Base-by-base conservation (phyloP, 768 basidiomycete species). In the Suillus subaureus region DNA sequence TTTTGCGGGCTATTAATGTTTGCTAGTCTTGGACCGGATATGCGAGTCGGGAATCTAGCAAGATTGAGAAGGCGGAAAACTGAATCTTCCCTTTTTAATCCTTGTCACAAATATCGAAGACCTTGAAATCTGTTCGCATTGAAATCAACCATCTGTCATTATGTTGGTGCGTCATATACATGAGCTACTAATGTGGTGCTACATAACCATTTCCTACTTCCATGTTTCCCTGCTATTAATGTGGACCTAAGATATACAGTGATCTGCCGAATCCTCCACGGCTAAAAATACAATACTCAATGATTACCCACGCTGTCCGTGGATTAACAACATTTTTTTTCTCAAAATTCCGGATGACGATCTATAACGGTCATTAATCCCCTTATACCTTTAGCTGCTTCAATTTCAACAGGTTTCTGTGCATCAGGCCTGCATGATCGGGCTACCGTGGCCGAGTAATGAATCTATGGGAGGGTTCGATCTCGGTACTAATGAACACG, bases 11-110 rank as follows among this genome's bases (percentile, higher is more conserved):
- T 60, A 68, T 70, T 66, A 68, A 75, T 63, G 12, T 62, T 47
- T n/a, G 45, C 43, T 70, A 97, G 96, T 94, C 93, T 35, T 99
- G 97, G 97, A 93, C 93, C 2, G 97, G 97, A 4, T 99, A 97
- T 75, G 94, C 95, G 2, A 80, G 84, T 76, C 83, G 95, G 64
- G 71, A 84, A 16, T 83, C 89, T 61, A 96, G 94, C 77, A 84
- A 79, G 66, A 95, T 97, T 45, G 84, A 83, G 51, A 91, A 88
- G 73, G 77, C 76, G 4, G 35, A 56, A 63, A 49, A 40, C 42
- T 75, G 65, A 66, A 13, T 21, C 26, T 43, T 63, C 31, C 11
- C 21, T 12, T 21, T 42, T 60, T 42, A 28, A 42, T 13, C 40
- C 6, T 21, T 58, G 37, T 28, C 28, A 42, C 31, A 61, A 63